Base-by-base conservation (phyloP, 768 basidiomycete species). In the Naematelia encephala region DNA sequence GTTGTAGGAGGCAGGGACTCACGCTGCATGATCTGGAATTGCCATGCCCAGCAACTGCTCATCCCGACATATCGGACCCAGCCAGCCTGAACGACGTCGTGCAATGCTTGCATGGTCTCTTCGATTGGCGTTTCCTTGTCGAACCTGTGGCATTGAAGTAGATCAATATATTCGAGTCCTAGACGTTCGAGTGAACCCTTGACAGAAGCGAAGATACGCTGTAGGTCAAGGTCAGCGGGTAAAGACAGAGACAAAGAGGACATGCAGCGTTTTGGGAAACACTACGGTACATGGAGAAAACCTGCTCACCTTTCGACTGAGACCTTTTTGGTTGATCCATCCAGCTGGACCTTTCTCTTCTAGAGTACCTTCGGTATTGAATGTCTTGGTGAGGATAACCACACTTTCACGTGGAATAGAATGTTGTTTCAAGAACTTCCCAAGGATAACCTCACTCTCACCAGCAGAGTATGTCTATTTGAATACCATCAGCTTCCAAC, bases 381-480 rank as follows among this genome's bases (percentile, higher is more conserved):
- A 68, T 0, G 66, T 85, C 78, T 90, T 89, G 46, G 88, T 88
- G 80, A 89, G 81, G n/a, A 90, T 83, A n/a, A 90, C 87, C 42
- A 90, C 85, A 63, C 86, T 83, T 19, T 86, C 85, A 1, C 88
- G 83, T 28, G 87, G 86, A 12, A 89, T 80, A 14, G 84, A 72
- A 64, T 84, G 81, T 61, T 84, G 70, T 66, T 86, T 87, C 78
- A 90, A 85, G 10, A 85, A 87, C 65, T 87, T 86, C 11, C 88
- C 88, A 13, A 89, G 80, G 54, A 88, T 81, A 47, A 83, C 69
- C 53, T 74, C 73, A 30, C 66, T 68, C 34, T 68, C 64, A 4
- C 73, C 73, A 26, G 60, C 59, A n/a, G 68, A 68, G 57, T 68
- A 68, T 16, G 19, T 21, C n/a, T 47, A 19, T n/a, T n/a, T n/a